Evolutionary conservation across 2,329 filamentous ascomycete species (phyloP).

Genomic region (Periglandula ipomoeae): DNA sequence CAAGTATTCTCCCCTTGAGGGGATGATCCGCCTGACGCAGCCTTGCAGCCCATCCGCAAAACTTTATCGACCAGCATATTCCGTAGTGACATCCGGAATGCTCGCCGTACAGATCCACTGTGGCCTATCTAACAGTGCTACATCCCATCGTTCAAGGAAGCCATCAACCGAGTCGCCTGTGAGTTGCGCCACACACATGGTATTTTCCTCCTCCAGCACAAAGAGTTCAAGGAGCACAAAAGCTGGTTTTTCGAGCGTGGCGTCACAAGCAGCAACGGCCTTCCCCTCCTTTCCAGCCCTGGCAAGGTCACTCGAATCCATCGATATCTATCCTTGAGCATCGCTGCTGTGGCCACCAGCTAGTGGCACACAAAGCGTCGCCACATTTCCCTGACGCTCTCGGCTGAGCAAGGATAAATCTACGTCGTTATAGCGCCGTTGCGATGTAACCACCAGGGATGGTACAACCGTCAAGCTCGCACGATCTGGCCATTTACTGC

Average conservation of each 20-base stretch:
- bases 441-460: slow-evolving; percentile 19
- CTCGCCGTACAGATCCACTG: slow-evolving; percentile 17
- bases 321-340: too few relatives aligned
- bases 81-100: slow-evolving; percentile 19
- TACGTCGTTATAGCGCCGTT: slow-evolving; percentile 2
- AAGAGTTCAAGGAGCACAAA: too few relatives aligned
- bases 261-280: too few relatives aligned
- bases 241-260: too few relatives aligned
- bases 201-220: too few relatives aligned
- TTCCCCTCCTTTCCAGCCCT: too few relatives aligned
- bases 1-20: neutral
- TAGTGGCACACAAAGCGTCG: too few relatives aligned
- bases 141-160: neutral
- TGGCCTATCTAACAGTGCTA: neutral
- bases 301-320: too few relatives aligned
- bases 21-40: slow-evolving; percentile 6
- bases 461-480: slow-evolving; percentile 9
- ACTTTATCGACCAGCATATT: slow-evolving; percentile 15
- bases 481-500: slow-evolving; percentile 12
- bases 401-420: slow-evolving; percentile 13
- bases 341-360: too few relatives aligned
- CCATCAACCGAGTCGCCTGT: too few relatives aligned
- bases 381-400: too few relatives aligned
- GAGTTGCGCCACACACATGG: too few relatives aligned
- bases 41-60: slow-evolving; percentile 11